phyloP scores from a whole-genome alignment of 164 flowering plant genomes.

The Nelumbo lutea region DNA sequence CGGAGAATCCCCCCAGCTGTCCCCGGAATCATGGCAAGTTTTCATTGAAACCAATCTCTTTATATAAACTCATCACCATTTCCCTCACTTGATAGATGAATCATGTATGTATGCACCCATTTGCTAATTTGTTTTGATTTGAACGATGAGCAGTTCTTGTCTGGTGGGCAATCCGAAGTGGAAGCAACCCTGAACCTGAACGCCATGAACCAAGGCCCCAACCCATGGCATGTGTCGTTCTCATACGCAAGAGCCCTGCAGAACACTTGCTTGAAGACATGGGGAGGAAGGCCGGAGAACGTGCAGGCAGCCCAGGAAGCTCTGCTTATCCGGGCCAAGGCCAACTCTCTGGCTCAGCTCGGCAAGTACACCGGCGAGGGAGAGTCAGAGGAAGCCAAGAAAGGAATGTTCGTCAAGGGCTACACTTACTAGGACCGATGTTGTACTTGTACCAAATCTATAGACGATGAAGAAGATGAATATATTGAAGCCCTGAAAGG shows the following conservation, averaged over 20 bases:
- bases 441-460: background rate
- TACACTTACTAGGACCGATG: conserved; percentile 28
- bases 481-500: background rate
- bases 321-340: conserved; percentile 15
- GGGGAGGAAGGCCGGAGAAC: conserved; percentile 17
- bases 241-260: conserved; percentile 20
- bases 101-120: background rate
- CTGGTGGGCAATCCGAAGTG: conserved; percentile 23
- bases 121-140: background rate
- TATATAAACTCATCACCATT: background rate
- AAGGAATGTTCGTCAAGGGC: conserved; percentile 58
- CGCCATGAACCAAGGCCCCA: conserved; percentile 19
- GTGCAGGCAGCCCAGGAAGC: conserved; percentile 17
- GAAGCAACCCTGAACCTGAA: conserved; percentile 20
- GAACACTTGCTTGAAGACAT: conserved; percentile 20
- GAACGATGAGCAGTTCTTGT: conserved; percentile 10
- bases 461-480: background rate
- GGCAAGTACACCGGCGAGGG: conserved; percentile 57
- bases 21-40: conserved; percentile 17
- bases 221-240: conserved; percentile 22
- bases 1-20: conserved; percentile 16
- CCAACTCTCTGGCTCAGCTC: conserved; percentile 37
- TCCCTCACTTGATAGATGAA: too few relatives aligned
- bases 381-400: conserved; percentile 48
- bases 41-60: background rate